A percentile compares a stretch with the other conserved stretches of the same genome.
These are phyloP conservation scores for Drosera capensis DNA, from an alignment of 148 eudicot genomes.

Conservation along the genomic window DNA sequence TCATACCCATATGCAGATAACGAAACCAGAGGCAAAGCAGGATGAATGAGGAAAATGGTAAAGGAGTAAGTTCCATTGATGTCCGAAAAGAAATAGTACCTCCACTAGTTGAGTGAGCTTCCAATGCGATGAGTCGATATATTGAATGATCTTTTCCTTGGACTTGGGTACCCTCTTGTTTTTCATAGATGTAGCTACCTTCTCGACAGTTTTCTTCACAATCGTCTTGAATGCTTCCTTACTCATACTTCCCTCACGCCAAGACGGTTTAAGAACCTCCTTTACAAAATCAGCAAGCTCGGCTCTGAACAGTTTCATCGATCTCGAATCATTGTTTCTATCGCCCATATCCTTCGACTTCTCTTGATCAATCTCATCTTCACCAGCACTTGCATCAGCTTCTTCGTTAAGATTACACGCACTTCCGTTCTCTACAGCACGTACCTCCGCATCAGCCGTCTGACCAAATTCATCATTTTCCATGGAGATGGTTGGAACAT, in stretches of 20 bases:
- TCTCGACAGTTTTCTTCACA: constrained; percentile 94
- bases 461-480: constrained; percentile 81
- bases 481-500: constrained; percentile 22
- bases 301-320: constrained; percentile 73
- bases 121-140: constrained; percentile 74
- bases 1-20: too few relatives aligned
- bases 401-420: constrained; percentile 35
- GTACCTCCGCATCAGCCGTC: constrained; percentile 86
- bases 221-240: constrained; percentile 98
- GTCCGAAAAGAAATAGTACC: constrained; percentile 40
- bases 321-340: constrained; percentile 68
- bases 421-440: constrained; percentile 56
- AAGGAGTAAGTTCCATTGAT: too few relatives aligned
- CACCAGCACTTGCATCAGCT: constrained; percentile 33
- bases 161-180: constrained; percentile 75
- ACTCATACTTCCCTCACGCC: constrained; percentile 99
- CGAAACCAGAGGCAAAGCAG: too few relatives aligned
- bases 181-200: constrained; percentile 88
- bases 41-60: too few relatives aligned
- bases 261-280: constrained; percentile 80
- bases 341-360: constrained; percentile 40
- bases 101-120: constrained; percentile 78
- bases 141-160: constrained; percentile 72
- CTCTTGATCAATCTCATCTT: constrained; percentile 70
- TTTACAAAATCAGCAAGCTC: constrained; percentile 82